Conservation (phyloP, 495 filamentous ascomycete species). For the Xylaria nigripes region DNA sequence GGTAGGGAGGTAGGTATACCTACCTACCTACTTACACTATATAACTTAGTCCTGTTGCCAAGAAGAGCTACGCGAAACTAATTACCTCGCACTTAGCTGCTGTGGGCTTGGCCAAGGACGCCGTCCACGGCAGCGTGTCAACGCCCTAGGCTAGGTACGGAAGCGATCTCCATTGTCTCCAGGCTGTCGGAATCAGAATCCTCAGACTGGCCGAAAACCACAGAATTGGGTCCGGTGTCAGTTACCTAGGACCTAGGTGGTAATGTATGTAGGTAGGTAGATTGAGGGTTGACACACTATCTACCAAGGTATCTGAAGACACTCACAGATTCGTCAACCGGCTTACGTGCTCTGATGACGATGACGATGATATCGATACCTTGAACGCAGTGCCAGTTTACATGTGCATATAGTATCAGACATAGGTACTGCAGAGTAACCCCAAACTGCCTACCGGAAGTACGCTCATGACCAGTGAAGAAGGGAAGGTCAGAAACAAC, state of each 20-base stretch:
- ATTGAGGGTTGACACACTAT: too few species aligned
- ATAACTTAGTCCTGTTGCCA: too few species aligned
- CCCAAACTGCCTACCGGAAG: conserved; percentile 1
- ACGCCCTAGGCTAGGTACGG: neutral
- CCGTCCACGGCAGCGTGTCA: neutral
- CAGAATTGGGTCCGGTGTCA: conserved; percentile 1
- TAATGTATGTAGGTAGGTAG: too few species aligned
- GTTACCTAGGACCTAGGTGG: neutral
- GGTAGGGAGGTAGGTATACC: too few species aligned
- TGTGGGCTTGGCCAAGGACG: neutral
- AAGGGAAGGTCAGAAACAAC: neutral
- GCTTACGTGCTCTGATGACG: too few species aligned
- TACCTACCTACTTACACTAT: too few species aligned
- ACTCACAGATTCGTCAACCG: neutral
- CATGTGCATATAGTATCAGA: neutral
- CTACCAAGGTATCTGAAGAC: too few species aligned
- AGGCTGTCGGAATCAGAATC: conserved; percentile 13
- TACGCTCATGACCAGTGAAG: neutral
- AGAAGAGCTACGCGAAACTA: neutral
- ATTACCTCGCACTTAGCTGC: neutral
- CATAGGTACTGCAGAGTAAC: conserved; percentile 5
- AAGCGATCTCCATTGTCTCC: conserved; percentile 11
- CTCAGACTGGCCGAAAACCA: conserved; percentile 2
- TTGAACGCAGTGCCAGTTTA: too few species aligned
- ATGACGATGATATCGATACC: neutral